Evolutionary conservation across 2,329 filamentous ascomycete genomes (phyloP).

Genomic region (Dryadomyces sulphureus): DNA sequence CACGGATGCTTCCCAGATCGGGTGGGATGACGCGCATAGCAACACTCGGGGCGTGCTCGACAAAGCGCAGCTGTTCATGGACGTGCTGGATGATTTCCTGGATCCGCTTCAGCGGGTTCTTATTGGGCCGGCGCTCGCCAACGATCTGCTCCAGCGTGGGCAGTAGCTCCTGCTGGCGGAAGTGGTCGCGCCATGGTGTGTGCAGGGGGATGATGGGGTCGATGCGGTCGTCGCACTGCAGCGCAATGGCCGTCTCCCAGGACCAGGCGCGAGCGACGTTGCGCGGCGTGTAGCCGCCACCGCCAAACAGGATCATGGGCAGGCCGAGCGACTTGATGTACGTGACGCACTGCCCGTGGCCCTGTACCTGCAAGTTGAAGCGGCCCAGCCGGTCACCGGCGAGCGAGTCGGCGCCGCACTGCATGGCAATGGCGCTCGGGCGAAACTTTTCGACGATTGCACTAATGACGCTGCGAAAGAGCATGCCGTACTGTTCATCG

Average conservation of each 20-base stretch:
- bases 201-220: constrained; percentile 60
- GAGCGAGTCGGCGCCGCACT: constrained; percentile 90
- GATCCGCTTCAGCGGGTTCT: constrained; percentile 64
- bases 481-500: constrained; percentile 71
- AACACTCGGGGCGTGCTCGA: constrained; percentile 73
- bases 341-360: constrained; percentile 80
- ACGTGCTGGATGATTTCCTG: constrained; percentile 64
- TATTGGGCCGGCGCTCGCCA: constrained; percentile 57
- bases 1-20: constrained; percentile 52
- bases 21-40: constrained; percentile 71
- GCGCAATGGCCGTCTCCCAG: constrained; percentile 85
- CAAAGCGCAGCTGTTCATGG: constrained; percentile 72
- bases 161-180: constrained; percentile 76
- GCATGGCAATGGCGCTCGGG: constrained; percentile 82
- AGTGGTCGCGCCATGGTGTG: constrained; percentile 76
- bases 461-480: constrained; percentile 72
- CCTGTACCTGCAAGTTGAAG: constrained; percentile 93
- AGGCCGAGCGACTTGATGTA: constrained; percentile 71
- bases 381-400: constrained; percentile 86
- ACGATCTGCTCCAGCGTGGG: constrained; percentile 65
- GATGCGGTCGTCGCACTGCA: constrained; percentile 58
- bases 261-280: constrained; percentile 97
- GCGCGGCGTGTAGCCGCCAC: constrained; percentile 88
- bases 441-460: constrained; percentile 68
- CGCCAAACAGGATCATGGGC: constrained; percentile 81